Base-by-base conservation (phyloP, 2,329 filamentous ascomycete genomes). In the Alternaria panax region DNA sequence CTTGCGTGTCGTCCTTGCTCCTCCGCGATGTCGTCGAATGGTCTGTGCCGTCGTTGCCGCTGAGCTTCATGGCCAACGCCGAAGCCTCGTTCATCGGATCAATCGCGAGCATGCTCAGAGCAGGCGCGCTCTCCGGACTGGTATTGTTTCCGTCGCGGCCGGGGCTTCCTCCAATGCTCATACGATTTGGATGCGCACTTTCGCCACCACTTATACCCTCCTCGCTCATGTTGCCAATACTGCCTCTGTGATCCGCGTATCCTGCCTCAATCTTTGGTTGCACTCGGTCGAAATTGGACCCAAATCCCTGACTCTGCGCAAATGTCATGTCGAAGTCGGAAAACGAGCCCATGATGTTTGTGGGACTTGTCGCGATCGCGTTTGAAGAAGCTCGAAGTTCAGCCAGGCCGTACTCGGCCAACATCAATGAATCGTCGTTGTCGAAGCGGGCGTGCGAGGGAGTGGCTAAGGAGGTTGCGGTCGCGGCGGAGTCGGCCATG, bases 371-470 rank as follows among this genome's bases (percentile, higher is more conserved):
- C 41, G 48, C 69, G 34, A 60, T 57, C 18, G 65, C 54, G 40
- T 70, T 70, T 22, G 68, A 66, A 25, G 71, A 69, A 36, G 66
- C 66, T 45, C 71, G 69, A 28, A 73, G 67, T 42, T 75, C 72
- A 20, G 73, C 58, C 14, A 78, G 65, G 51, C 73, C 74, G 64
- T 74, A 78, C 24, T 76, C 76, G 66, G 68, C 69, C 60, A 77
- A 64, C n/a, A 71, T 67, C 54, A 78, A 67, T 24, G 72, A 66
- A 47, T 76, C 72, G 66, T 77, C 72, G 68, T 71, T 68, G 25
- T 75, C 74, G 61, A 70, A 68, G 54, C 60, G 69, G 25, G 66
- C 58, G 42, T 70, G 69, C 50, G 67, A 71, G 51, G 69, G 62
- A 55, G 71, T 70, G 50, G 70, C 68, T 70, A 74, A 74, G 46